phyloP scores from a whole-genome alignment of 148 eudicot genomes.

The Talinum fruticosum region DNA sequence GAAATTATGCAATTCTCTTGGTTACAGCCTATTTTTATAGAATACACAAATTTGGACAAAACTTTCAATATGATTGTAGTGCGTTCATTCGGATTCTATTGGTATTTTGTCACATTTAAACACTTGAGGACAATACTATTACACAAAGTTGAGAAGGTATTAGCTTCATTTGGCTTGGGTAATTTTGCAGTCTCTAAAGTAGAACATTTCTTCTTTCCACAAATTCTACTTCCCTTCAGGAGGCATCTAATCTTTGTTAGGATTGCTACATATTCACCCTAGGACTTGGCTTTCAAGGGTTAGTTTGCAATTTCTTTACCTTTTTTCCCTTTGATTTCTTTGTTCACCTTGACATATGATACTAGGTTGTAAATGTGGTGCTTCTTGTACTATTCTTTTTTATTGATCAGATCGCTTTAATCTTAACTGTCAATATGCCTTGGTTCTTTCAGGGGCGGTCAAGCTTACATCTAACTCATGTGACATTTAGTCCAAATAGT shows the following conservation, averaged over 20 bases:
- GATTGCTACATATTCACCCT: background rate
- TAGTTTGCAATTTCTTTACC: no score
- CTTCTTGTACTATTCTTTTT: background rate
- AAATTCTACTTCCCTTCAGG: background rate
- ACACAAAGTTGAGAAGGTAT: background rate
- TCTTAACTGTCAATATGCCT: background rate
- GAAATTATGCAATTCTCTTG: background rate
- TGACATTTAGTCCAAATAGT: constrained; percentile 86
- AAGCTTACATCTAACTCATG: constrained; percentile 86
- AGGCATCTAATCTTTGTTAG: background rate
- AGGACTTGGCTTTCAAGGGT: background rate
- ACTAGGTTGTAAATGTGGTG: background rate
- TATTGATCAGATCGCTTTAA: background rate
- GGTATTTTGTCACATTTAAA: background rate
- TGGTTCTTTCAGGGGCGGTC: constrained; percentile 55
- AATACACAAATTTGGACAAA: background rate
- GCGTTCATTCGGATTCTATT: background rate
- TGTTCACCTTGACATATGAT: background rate
- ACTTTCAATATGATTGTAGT: background rate
- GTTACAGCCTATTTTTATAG: background rate
- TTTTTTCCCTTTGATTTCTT: no score
- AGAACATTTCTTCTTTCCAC: background rate
- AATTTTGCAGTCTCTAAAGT: background rate
- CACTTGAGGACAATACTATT: no score
- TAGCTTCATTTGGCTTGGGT: background rate